Conservation (phyloP, 2,329 filamentous ascomycete species). For the Arthrocladium fulminans region DNA sequence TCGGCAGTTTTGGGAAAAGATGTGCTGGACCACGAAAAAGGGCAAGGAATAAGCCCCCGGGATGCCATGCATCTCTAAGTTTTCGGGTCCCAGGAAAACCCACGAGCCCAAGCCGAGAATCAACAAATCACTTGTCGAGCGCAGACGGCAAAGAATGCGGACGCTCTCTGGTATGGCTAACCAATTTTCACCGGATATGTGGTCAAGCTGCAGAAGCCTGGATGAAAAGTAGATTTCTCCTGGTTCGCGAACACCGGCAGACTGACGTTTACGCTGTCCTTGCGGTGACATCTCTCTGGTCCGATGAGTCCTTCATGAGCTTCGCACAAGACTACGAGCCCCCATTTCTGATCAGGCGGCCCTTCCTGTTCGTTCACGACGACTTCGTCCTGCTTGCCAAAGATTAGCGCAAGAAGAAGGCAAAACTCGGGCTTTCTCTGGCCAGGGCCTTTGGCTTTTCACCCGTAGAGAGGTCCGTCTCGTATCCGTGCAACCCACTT, state of each 20-base stretch:
- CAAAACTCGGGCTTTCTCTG: too few relatives aligned
- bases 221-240: not conserved
- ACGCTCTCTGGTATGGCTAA: not conserved
- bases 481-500: not conserved
- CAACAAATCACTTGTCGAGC: slow-evolving; percentile 6
- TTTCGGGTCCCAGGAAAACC: not conserved
- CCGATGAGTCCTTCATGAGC: not conserved
- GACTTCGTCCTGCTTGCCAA: not conserved
- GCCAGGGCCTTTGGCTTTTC: too few relatives aligned
- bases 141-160: slow-evolving; percentile 5
- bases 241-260: slow-evolving; percentile 1
- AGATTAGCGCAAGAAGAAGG: too few relatives aligned
- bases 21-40: not conserved
- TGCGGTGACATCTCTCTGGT: not conserved
- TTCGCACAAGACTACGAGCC: not conserved
- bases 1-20: not conserved
- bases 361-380: slow-evolving; percentile 1
- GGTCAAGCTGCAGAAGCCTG: not conserved
- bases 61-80: not conserved
- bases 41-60: not conserved
- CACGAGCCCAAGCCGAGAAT: not conserved
- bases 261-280: slow-evolving; percentile 8
- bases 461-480: slow-evolving; percentile 6
- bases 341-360: not conserved
- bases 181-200: not conserved